Percentiles rank a stretch among this genome's conserved stretches.
Evolutionary conservation across 768 basidiomycete genomes (phyloP).

Genomic region (Exidia glandulosa): DNA sequence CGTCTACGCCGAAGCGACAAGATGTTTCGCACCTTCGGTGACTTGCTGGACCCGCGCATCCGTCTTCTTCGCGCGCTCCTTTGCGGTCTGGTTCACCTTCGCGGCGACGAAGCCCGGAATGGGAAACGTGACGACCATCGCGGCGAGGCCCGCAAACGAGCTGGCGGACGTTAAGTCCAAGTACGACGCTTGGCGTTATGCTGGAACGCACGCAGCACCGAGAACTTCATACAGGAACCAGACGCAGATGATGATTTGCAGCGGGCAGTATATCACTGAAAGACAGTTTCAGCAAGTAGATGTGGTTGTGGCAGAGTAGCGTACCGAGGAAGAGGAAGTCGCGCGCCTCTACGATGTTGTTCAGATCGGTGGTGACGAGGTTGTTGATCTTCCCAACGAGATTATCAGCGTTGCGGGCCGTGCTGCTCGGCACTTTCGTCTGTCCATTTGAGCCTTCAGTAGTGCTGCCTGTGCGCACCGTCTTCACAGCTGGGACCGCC

Average conservation of each 20-base stretch:
- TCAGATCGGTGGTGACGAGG: constrained; percentile 55
- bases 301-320: too few relatives aligned
- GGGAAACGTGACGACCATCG: constrained; percentile 41
- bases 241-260: constrained; percentile 25
- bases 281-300: too few relatives aligned
- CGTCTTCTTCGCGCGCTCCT: constrained; percentile 35
- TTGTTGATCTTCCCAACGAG: constrained; percentile 71
- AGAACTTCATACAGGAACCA: constrained; percentile 20
- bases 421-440: constrained; percentile 15
- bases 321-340: constrained; percentile 25
- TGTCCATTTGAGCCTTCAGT: constrained; percentile 1
- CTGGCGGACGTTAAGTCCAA: too few relatives aligned
- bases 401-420: too few relatives aligned
- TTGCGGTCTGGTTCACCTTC: constrained; percentile 35
- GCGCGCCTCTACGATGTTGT: constrained; percentile 26
- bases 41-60: constrained; percentile 26
- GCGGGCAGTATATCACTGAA: constrained; percentile 7
- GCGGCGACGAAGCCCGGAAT: constrained; percentile 47
- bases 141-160: constrained; percentile 45
- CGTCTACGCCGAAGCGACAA: background rate
- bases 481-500: background rate
- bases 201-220: too few relatives aligned
- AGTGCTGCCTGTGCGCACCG: background rate
- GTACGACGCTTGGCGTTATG: too few relatives aligned
- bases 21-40: constrained; percentile 18